Conservation (phyloP, 805 yeast species). For the Ogataea pilisensis region DNA sequence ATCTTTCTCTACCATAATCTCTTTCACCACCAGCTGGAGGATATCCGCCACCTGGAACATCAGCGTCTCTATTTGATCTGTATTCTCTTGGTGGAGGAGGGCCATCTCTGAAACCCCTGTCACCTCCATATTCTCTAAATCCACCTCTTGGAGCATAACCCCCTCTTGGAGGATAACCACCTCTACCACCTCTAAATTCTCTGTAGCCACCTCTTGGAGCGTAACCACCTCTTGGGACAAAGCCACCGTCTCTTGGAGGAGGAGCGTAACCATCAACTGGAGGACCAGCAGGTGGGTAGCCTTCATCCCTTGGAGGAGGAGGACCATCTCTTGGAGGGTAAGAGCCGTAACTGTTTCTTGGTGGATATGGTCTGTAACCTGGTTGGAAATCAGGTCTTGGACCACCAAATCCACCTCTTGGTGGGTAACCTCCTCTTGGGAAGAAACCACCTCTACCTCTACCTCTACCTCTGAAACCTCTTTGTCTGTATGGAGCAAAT, state of each 20-base stretch:
- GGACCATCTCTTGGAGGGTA: constrained; percentile 8
- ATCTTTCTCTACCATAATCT: constrained; percentile 64
- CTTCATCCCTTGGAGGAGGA: constrained; percentile 18
- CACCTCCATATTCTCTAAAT: constrained; percentile 25
- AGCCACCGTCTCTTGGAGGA: constrained; percentile 33
- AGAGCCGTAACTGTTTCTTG: constrained; percentile 5
- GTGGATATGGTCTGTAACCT: constrained; percentile 3
- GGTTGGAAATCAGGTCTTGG: constrained; percentile 35
- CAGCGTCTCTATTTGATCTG: constrained; percentile 34
- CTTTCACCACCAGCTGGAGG: constrained; percentile 36
- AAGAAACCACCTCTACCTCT: constrained; percentile 33
- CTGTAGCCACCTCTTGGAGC: constrained; percentile 26
- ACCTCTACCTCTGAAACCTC: constrained; percentile 45
- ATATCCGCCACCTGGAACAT: constrained; percentile 30
- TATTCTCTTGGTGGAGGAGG: constrained; percentile 29
- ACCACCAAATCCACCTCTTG: constrained; percentile 30
- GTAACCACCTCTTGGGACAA: constrained; percentile 22
- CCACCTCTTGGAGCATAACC: constrained; percentile 27
- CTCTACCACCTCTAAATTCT: constrained; percentile 23
- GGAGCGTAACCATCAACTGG: constrained; percentile 39
- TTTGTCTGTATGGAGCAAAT: constrained; percentile 37
- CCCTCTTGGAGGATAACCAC: constrained; percentile 26
- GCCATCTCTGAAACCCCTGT: constrained; percentile 22
- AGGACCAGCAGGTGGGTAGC: constrained; percentile 9
- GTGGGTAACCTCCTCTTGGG: constrained; percentile 29